Base-by-base conservation (phyloP, 352 stramenopile species). In the Peronospora destructor region DNA sequence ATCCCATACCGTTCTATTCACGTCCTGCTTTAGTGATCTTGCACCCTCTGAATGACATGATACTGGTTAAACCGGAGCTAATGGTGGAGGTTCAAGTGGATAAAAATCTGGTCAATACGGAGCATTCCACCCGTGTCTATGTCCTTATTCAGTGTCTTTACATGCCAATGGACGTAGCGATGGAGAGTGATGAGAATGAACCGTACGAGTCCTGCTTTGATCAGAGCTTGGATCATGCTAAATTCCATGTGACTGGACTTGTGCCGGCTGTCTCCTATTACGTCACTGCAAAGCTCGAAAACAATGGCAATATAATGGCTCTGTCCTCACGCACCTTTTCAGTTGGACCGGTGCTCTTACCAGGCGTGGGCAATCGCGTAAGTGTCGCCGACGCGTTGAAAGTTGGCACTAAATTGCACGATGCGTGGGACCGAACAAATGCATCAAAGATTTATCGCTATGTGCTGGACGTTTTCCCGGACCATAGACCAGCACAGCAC, bases 291-390 rank as follows among this genome's bases (percentile, higher is more conserved):
- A 68, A 66, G 4, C 66, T 92, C 4, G 55, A 85, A 29, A 71
- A 67, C 46, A 14, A 47, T 35, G 72, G 66, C 16, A 65, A 68
- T 19, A 60, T 87, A 35, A 49, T 89, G 11, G 76, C 64, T 6
- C 49, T 85, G 10, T 92, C 81, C 10, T 75, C 75, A 49, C 68
- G 81, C 1, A 69, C 63, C 6, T 87, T 92, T 43, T 57, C 73
- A 6, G 76, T 90, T 12, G 78, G 57, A 0, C 79, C 73, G 0
- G 49, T 88, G 21, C 23, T 66, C 0, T 29, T 76, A 14, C 45
- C 60, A 6, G 54, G 50, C 2, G 40, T 62, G 0, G 21, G 47
- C 3, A 33, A 38, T 6, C 66, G 58, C 3, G 35, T 88, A 41
- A 80, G 76, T 17, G 49, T 90, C 13, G 49, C 45, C 0, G 53